Evolutionary conservation across 192 early-diverging fungal species (phyloP).

Genomic region (Spizellomyces punctatus): DNA sequence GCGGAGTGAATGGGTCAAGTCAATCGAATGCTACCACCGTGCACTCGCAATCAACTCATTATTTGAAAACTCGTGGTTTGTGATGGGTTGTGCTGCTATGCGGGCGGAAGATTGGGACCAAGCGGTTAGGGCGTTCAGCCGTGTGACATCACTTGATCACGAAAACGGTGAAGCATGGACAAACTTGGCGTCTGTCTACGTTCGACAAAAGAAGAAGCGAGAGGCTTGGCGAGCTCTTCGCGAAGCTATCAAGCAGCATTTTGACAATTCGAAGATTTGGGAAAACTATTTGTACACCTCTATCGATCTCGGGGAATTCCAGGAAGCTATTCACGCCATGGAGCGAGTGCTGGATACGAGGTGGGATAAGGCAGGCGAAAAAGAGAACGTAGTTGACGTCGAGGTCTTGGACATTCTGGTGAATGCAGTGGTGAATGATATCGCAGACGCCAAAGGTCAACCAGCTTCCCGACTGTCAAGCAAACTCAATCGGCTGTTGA

Average conservation of each 20-base stretch:
- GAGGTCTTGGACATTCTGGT: constrained; percentile 79
- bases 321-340: constrained; percentile 85
- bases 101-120: constrained; percentile 74
- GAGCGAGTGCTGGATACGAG: constrained; percentile 76
- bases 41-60: constrained; percentile 91
- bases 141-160: constrained; percentile 69
- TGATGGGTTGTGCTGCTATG: constrained; percentile 93
- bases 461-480: constrained; percentile 43
- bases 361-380: constrained; percentile 62
- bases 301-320: constrained; percentile 76
- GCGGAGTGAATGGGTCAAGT: constrained; percentile 57
- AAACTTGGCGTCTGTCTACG: constrained; percentile 86
- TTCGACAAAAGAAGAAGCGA: constrained; percentile 68
- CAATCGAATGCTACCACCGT: constrained; percentile 76
- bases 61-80: constrained; percentile 95
- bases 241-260: constrained; percentile 78
- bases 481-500: constrained; percentile 65
- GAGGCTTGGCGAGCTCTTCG: constrained; percentile 83
- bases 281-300: constrained; percentile 84
- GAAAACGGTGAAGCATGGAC: constrained; percentile 95
- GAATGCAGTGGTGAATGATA: constrained; percentile 51
- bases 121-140: constrained; percentile 75
- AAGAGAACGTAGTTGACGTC: constrained; percentile 75
- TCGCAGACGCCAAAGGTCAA: constrained; percentile 15
- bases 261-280: constrained; percentile 91